These are phyloP conservation scores for Millerozyma acaciae DNA, from an alignment of 805 yeast species.

Conservation along the genomic window DNA sequence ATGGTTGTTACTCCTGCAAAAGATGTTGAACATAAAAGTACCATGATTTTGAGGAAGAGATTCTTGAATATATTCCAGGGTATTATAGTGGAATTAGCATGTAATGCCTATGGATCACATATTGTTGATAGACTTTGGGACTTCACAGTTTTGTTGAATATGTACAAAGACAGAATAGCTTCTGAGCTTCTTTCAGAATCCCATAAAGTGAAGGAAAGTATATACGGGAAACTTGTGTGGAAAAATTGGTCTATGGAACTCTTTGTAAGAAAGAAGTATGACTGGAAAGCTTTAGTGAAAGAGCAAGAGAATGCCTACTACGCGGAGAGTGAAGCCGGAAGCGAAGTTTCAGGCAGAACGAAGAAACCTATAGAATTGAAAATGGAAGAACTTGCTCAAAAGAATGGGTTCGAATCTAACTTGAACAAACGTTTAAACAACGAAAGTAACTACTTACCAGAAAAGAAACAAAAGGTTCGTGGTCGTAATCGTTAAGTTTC, in stretches of 20 bases:
- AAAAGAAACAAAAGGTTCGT: conserved; percentile 12
- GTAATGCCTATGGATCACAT: conserved; percentile 90
- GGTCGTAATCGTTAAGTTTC: conserved; percentile 5
- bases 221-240: conserved; percentile 91
- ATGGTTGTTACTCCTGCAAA: conserved; percentile 45
- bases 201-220: conserved; percentile 74
- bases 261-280: conserved; percentile 66
- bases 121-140: conserved; percentile 80
- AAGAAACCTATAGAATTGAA: conserved; percentile 41
- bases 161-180: conserved; percentile 85
- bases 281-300: conserved; percentile 72
- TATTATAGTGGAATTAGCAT: conserved; percentile 55
- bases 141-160: conserved; percentile 71
- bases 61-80: conserved; percentile 63
- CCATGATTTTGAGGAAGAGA: conserved; percentile 56
- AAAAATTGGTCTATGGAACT: conserved; percentile 90
- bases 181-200: conserved; percentile 55
- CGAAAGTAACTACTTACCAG: conserved; percentile 4
- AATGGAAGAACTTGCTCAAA: conserved; percentile 30
- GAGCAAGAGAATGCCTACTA: conserved; percentile 34
- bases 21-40: conserved; percentile 40
- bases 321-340: conserved; percentile 15
- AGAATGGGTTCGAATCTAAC: conserved; percentile 17
- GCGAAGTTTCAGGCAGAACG: conserved; percentile 13
- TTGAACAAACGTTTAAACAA: conserved; percentile 19